Evolutionary conservation across 75 land plant genomes (phyloP).

Genomic region (Sequoia sempervirens): DNA sequence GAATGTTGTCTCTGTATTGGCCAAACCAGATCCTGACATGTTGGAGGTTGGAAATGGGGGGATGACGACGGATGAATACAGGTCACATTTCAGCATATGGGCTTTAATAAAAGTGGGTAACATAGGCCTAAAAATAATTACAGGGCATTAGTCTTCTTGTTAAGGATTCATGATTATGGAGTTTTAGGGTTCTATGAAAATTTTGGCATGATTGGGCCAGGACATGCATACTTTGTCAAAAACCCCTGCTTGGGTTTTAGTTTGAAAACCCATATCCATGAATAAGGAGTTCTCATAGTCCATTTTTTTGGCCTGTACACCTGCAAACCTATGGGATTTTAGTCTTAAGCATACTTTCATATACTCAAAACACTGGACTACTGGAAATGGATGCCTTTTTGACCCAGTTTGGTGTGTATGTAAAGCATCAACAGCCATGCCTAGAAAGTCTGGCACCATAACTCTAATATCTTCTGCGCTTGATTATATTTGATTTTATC

Average conservation of each 20-base stretch:
- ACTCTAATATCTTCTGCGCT: neutral
- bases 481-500: neutral
- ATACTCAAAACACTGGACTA: neutral
- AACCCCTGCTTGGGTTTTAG: neutral
- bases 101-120: constrained; percentile 69
- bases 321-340: neutral
- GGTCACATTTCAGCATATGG: constrained; percentile 91
- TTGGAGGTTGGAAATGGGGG: constrained; percentile 96
- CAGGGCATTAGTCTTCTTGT: neutral
- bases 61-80: constrained; percentile 70
- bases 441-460: neutral
- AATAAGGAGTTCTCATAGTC: neutral
- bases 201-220: neutral
- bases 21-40: constrained; percentile 87
- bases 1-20: neutral
- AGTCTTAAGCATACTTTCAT: neutral
- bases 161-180: neutral
- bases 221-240: neutral
- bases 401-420: no score
- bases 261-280: neutral
- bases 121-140: neutral
- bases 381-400: neutral
- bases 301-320: neutral
- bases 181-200: neutral
- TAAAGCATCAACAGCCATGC: no score